These are phyloP conservation scores for Mycena amicta DNA, from an alignment of 768 basidiomycete genomes.

Conservation along the genomic window DNA sequence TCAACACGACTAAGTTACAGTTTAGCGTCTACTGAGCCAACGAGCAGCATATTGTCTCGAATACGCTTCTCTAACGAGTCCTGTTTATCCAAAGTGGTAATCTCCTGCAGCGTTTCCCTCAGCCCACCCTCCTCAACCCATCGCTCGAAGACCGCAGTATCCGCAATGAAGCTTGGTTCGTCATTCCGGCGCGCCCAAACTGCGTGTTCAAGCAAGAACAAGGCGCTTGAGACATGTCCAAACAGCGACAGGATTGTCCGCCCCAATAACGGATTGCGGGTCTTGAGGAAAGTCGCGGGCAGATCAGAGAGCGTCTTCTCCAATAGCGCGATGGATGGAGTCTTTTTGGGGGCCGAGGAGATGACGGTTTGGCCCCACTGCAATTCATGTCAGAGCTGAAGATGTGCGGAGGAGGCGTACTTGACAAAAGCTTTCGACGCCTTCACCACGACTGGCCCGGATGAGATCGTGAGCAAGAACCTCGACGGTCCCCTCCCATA, in stretches of 20 bases:
- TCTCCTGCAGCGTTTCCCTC: conserved; percentile 8
- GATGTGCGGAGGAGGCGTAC: conserved; percentile 37
- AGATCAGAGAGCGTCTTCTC: conserved; percentile 43
- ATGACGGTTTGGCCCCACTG: conserved; percentile 59
- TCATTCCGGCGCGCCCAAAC: conserved; percentile 50
- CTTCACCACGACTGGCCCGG: conserved; percentile 49
- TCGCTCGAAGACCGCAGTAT: conserved; percentile 15
- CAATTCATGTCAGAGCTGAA: not conserved
- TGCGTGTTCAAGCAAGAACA: conserved; percentile 70
- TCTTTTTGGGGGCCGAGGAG: conserved; percentile 30
- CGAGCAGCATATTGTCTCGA: conserved; percentile 9
- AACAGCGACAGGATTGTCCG: conserved; percentile 62
- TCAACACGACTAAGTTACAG: no score
- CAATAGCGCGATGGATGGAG: conserved; percentile 37
- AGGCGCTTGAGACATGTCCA: conserved; percentile 48
- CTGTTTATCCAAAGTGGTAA: conserved; percentile 7
- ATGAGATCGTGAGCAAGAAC: conserved; percentile 71
- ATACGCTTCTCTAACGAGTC: conserved; percentile 13
- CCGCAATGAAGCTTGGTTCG: conserved; percentile 8
- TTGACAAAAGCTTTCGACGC: conserved; percentile 46
- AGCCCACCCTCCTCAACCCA: conserved; percentile 20
- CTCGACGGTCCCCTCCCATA: conserved; percentile 79
- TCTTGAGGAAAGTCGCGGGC: conserved; percentile 37
- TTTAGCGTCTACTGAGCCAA: conserved; percentile 13
- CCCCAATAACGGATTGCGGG: conserved; percentile 48